These are phyloP conservation scores for Pueraria montana DNA, from an alignment of 306 rosid species.

Conservation along the genomic window DNA sequence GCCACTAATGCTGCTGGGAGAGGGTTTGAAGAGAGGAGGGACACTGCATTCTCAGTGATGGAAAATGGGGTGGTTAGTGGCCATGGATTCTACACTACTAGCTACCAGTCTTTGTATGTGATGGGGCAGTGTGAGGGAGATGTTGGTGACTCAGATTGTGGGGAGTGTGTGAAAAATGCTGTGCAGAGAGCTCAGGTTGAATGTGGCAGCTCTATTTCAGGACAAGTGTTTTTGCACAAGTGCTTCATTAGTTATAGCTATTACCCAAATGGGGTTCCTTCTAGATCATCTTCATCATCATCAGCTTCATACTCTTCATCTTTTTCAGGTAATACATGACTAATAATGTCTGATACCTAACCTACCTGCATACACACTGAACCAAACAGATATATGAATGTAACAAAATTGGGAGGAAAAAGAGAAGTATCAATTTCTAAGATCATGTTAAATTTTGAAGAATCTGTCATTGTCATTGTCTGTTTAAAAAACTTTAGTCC, in stretches of 20 bases:
- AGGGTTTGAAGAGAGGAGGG: constrained; percentile 88
- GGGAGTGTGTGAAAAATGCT: constrained; percentile 79
- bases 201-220: constrained; percentile 87
- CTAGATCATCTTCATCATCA: constrained; percentile 41
- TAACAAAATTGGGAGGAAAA: background rate
- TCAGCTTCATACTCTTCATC: constrained; percentile 56
- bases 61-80: constrained; percentile 83
- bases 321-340: constrained; percentile 62
- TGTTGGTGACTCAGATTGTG: constrained; percentile 91
- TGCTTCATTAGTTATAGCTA: constrained; percentile 86
- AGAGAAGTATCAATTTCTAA: background rate
- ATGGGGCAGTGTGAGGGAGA: constrained; percentile 96
- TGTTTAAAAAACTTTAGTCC: background rate
- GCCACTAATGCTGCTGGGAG: constrained; percentile 68
- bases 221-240: constrained; percentile 85
- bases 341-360: background rate
- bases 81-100: constrained; percentile 86
- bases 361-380: background rate
- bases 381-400: background rate
- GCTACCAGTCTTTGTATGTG: constrained; percentile 74
- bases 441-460: constrained; percentile 19
- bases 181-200: constrained; percentile 89
- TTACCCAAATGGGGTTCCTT: constrained; percentile 92
- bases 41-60: constrained; percentile 76
- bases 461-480: constrained; percentile 17